Conservation (phyloP, 2,329 filamentous ascomycete genomes). For the Penicillium brevicompactum region DNA sequence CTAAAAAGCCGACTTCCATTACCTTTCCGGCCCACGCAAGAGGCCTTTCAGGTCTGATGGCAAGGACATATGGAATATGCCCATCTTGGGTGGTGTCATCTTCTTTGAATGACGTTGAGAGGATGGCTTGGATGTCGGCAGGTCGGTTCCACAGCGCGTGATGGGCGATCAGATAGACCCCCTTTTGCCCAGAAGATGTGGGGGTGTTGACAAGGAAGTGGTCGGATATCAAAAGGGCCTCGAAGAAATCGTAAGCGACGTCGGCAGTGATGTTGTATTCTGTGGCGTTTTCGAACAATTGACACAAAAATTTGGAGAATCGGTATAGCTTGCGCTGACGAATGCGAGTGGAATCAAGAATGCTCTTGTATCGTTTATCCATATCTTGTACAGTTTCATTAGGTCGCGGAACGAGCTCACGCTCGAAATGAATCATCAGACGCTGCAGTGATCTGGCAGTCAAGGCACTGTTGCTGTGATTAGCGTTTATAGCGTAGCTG, state of each 20-base stretch:
- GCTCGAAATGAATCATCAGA: constrained; percentile 87
- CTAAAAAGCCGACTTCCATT: constrained; percentile 69
- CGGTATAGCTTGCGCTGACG: constrained; percentile 95
- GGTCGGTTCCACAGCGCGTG: constrained; percentile 73
- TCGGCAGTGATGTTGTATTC: constrained; percentile 83
- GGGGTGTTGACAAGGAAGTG: constrained; percentile 82
- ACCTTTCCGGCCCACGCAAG: constrained; percentile 81
- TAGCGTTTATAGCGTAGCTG: constrained; percentile 19
- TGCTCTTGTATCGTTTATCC: constrained; percentile 96
- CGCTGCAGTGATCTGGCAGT: constrained; percentile 91
- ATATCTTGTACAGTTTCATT: constrained; percentile 85
- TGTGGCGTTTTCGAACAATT: constrained; percentile 94
- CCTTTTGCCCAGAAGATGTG: constrained; percentile 69
- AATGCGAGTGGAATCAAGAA: constrained; percentile 92
- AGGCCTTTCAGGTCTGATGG: constrained; percentile 77
- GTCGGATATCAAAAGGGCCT: constrained; percentile 75
- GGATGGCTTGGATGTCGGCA: constrained; percentile 80
- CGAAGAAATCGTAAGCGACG: constrained; percentile 73
- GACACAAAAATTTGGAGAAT: constrained; percentile 85
- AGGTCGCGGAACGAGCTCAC: constrained; percentile 79
- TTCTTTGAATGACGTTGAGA: constrained; percentile 75
- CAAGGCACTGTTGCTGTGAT: constrained; percentile 60
- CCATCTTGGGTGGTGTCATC: constrained; percentile 71
- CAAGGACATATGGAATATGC: constrained; percentile 77
- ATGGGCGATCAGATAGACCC: constrained; percentile 82